Evolutionary conservation across 192 early-diverging fungal genomes (phyloP).

Genomic region (Mortierella hygrophila): DNA sequence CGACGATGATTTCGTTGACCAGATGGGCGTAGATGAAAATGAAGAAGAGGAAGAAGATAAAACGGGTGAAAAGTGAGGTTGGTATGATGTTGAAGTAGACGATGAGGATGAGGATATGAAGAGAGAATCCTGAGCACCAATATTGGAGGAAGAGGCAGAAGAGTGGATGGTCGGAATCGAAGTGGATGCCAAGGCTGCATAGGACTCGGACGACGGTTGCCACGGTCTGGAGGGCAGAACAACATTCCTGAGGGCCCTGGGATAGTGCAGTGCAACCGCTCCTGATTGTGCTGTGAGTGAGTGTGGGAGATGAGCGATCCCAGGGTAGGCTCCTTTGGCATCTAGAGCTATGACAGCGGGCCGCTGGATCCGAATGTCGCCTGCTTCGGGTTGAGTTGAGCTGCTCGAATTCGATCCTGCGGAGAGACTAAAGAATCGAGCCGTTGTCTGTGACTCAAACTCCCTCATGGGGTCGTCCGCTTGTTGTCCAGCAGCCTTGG

Average conservation of each 20-base stretch:
- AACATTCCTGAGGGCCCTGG: constrained; percentile 26
- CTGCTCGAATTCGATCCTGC: background rate
- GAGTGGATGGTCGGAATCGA: constrained; percentile 17
- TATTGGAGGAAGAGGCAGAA: background rate
- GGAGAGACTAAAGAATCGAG: constrained; percentile 4
- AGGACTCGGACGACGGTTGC: constrained; percentile 8
- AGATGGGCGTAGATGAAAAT: background rate
- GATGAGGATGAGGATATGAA: background rate
- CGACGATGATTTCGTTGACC: background rate
- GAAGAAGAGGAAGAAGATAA: constrained; percentile 18
- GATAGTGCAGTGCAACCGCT: background rate
- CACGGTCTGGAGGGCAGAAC: constrained; percentile 10
- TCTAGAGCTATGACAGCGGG: constrained; percentile 23
- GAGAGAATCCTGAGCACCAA: background rate
- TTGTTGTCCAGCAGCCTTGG: background rate
- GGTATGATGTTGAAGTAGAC: background rate
- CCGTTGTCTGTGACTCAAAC: background rate
- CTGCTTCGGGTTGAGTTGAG: background rate
- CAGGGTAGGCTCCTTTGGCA: constrained; percentile 27
- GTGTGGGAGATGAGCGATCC: constrained; percentile 35
- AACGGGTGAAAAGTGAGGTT: constrained; percentile 31
- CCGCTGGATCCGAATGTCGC: constrained; percentile 35
- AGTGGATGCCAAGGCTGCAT: constrained; percentile 8
- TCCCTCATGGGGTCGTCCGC: background rate
- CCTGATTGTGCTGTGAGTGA: constrained; percentile 1